Percentiles rank a stretch among this genome's conserved stretches.
Conservation (phyloP, 139 green algal species). For the Asterochloris sp. region DNA sequence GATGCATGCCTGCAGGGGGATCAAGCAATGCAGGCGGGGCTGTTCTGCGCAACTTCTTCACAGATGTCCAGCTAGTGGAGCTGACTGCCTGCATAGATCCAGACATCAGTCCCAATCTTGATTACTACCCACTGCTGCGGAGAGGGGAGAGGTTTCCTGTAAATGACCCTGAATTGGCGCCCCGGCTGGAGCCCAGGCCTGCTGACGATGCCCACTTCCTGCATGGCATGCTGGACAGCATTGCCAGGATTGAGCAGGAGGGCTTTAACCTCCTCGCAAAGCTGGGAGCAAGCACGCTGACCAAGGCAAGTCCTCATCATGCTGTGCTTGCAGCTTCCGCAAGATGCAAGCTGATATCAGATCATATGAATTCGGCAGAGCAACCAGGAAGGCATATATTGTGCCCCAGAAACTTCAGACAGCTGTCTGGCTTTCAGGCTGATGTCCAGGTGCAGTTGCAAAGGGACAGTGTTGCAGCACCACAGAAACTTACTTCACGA, state of each 20-base stretch:
- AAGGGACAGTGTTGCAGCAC: neutral
- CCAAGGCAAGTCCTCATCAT: constrained; percentile 28
- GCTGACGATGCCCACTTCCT: constrained; percentile 68
- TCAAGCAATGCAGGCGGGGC: constrained; percentile 89
- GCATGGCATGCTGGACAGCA: constrained; percentile 81
- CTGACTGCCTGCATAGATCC: constrained; percentile 63
- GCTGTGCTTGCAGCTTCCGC: neutral
- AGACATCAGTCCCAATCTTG: constrained; percentile 47
- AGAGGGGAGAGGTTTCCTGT: constrained; percentile 89
- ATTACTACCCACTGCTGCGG: constrained; percentile 83
- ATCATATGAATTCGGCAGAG: neutral
- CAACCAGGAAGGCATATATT: neutral
- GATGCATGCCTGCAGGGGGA: constrained; percentile 42
- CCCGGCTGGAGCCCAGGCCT: constrained; percentile 63
- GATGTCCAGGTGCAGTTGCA: neutral
- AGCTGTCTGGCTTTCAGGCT: neutral
- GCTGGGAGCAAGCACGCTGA: constrained; percentile 62
- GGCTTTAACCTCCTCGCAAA: constrained; percentile 61
- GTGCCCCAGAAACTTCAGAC: neutral
- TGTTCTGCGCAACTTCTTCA: constrained; percentile 81
- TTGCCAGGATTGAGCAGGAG: constrained; percentile 74
- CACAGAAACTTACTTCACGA: too few relatives aligned
- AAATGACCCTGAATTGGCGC: constrained; percentile 64
- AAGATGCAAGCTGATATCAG: neutral
- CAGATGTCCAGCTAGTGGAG: constrained; percentile 59